Base-by-base conservation (phyloP, 2,329 filamentous ascomycete species). In the Podosphaera aphanis region DNA sequence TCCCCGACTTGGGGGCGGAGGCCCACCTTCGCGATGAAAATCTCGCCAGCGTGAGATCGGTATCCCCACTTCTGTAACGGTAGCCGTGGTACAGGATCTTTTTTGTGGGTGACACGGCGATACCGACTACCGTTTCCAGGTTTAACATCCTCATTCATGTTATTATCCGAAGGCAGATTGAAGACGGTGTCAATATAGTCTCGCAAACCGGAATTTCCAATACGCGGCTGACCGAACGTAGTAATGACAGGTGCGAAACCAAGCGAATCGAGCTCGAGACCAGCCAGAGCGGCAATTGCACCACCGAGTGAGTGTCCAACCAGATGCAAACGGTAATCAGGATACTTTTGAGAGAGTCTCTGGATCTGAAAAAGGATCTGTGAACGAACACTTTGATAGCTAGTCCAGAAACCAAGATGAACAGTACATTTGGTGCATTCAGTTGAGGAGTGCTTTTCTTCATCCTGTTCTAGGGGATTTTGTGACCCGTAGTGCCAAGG, bases 21-120 rank as follows among this genome's bases (percentile, higher is more conserved):
- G 11, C 73, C 66, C 2, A 68, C 57, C 59, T 84, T 88, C 13
- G 71, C 68, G 50, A 95, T 93, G 62, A 74, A 92, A 40, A 93
- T 74, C 62, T 98, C 90, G 11, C 86, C 85, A 1, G 76, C 77
- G 60, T 95, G 90, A 56, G 83, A 74, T 29, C 67, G 65, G 59
- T 86, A 98, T 3, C 84, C 85, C 85, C 86, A 93, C 66, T 93
- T 83, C 2, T 70, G 67, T 2, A 92, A 68, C 0, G 90, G 90
- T 0, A 98, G 70, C 6, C 93, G 66, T 16, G 90, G 90, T 0
- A 95, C 80, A 0, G 90, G 90, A 56, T 98, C 90, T 55, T 82
- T 73, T 2, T 72, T 64, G 59, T 95, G 90, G 11, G 90, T 95
- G 10, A 95, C 73, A 15, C 88, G 74, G 48, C 82, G 74, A 60